A percentile compares a stretch with the other conserved stretches of the same genome.
Evolutionary conservation across 768 basidiomycete species (phyloP).

Genomic region (Hirschioporus abietinus): DNA sequence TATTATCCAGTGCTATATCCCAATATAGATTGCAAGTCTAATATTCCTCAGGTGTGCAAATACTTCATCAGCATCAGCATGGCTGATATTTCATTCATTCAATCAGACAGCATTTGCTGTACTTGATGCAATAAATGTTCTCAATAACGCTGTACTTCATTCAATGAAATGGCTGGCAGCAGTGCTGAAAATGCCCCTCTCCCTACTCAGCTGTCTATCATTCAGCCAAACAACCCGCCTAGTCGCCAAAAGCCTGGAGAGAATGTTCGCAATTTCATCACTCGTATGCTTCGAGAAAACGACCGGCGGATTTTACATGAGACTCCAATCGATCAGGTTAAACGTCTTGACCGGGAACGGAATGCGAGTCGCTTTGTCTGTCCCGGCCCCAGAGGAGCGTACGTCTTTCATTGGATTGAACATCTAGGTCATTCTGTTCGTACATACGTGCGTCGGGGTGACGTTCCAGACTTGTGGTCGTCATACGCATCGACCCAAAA

Average conservation of each 20-base stretch:
- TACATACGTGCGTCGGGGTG: neutral
- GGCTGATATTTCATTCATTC: no score
- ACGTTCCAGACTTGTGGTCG: neutral
- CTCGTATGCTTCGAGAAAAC: neutral
- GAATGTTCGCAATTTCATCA: neutral
- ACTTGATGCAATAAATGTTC: no score
- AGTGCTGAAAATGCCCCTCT: no score
- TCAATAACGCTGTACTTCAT: no score
- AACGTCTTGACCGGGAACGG: neutral
- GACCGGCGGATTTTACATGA: neutral
- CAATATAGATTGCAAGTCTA: no score
- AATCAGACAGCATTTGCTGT: no score
- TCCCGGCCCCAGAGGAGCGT: neutral
- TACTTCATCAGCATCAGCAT: no score
- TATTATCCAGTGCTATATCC: no score
- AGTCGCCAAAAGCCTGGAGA: neutral
- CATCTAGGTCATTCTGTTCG: neutral
- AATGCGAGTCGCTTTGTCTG: neutral
- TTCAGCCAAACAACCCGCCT: neutral
- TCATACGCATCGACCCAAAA: neutral
- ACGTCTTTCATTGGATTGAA: neutral
- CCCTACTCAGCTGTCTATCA: neutral
- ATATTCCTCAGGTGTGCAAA: no score
- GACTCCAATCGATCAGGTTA: neutral
- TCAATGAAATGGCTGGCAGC: no score